phyloP scores from a whole-genome alignment of 2,329 filamentous ascomycete species.

The Cercospora janseana region DNA sequence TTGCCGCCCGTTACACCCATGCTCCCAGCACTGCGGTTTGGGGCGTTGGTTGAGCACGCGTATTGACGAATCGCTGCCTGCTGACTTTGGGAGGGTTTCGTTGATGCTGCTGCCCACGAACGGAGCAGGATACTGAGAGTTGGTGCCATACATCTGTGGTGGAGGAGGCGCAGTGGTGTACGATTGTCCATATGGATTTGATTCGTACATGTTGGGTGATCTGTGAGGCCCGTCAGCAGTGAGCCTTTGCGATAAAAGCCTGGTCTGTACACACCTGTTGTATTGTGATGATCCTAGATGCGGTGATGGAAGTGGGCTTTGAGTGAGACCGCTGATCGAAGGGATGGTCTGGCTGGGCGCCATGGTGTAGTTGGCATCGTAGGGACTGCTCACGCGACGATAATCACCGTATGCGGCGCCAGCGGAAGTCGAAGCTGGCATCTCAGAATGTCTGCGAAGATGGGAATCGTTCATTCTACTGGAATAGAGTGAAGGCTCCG shows the following conservation, averaged over 20 bases:
- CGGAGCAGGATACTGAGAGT: conserved; percentile 29
- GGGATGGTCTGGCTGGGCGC: conserved; percentile 33
- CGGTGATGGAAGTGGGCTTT: conserved; percentile 36
- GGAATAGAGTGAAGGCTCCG: conserved; percentile 36
- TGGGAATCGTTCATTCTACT: conserved; percentile 28
- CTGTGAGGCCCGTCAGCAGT: conserved; percentile 19
- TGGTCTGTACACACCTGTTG: conserved; percentile 26
- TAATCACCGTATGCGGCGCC: conserved; percentile 30
- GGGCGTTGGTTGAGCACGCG: conserved; percentile 50
- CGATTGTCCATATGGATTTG: conserved; percentile 31
- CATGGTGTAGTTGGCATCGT: conserved; percentile 35
- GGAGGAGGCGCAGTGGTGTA: conserved; percentile 30
- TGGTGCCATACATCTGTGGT: conserved; percentile 29
- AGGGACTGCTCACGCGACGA: conserved; percentile 34
- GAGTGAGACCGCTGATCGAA: conserved; percentile 37
- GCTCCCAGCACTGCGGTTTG: conserved; percentile 97
- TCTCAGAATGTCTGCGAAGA: conserved; percentile 31
- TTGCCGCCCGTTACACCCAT: conserved; percentile 91
- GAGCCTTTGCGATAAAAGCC: background rate
- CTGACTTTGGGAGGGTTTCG: conserved; percentile 28
- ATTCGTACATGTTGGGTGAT: conserved; percentile 36
- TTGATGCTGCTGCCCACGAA: conserved; percentile 28
- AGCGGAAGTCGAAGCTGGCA: conserved; percentile 25
- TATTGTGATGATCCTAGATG: conserved; percentile 31
- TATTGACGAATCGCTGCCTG: conserved; percentile 31